These are phyloP conservation scores for Teunomyces stri DNA, from an alignment of 805 yeast species.

Conservation along the genomic window DNA sequence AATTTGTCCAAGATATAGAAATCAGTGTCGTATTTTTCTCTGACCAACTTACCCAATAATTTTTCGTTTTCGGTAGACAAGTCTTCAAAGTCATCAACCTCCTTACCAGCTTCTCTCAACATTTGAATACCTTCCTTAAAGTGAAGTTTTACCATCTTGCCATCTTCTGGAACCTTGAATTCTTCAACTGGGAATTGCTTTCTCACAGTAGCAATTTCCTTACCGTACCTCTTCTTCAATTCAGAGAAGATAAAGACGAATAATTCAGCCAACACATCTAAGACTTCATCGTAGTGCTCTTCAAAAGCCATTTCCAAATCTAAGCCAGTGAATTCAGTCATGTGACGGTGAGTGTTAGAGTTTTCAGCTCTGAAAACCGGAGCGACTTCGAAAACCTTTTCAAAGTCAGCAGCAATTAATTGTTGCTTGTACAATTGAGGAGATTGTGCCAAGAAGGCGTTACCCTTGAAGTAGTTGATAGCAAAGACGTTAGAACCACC, in stretches of 20 bases:
- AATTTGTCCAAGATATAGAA: conserved; percentile 97
- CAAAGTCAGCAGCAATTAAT: conserved; percentile 96
- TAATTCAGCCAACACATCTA: conserved; percentile 60
- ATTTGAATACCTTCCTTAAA: conserved; percentile 89
- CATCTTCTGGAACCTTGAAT: conserved; percentile 88
- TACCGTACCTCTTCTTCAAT: conserved; percentile 73
- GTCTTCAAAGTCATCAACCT: conserved; percentile 85
- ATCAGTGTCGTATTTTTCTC: conserved; percentile 95
- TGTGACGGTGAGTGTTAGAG: conserved; percentile 98
- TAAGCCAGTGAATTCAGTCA: conserved; percentile 97
- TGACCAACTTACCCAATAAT: conserved; percentile 83
- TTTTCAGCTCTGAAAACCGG: conserved; percentile 99
- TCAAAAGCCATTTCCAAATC: conserved; percentile 98
- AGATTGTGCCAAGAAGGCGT: conserved; percentile 94
- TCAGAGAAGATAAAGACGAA: conserved; percentile 86
- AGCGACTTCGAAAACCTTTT: conserved; percentile 91
- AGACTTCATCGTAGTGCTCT: conserved; percentile 94
- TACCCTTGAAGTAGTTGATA: conserved; percentile 86
- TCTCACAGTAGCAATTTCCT: conserved; percentile 86
- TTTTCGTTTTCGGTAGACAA: conserved; percentile 93
- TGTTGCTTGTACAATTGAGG: conserved; percentile 98
- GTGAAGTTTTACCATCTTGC: conserved; percentile 86
- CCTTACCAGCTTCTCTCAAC: conserved; percentile 83
- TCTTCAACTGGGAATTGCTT: conserved; percentile 97
- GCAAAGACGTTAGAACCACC: conserved; percentile 98